Conservation (phyloP, 2,329 filamentous ascomycete genomes). For the Claviceps pazoutovae region DNA sequence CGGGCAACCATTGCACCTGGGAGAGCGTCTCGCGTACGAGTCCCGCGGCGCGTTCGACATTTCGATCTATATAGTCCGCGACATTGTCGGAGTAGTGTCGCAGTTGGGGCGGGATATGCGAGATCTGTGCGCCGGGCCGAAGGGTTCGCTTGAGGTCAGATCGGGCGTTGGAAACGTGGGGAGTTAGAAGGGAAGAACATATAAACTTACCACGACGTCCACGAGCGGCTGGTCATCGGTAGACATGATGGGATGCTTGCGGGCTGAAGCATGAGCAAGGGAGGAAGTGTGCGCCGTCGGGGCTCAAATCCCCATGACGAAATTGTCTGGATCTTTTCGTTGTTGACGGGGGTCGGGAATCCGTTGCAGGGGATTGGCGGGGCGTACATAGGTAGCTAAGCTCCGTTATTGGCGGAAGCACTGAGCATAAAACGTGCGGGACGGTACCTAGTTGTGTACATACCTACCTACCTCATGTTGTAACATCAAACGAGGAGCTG, state of each 20-base stretch:
- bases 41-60: slow-evolving; percentile 63
- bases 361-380: not conserved
- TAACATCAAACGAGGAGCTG: too few species aligned
- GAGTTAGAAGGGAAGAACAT: not conserved
- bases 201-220: slow-evolving; percentile 47
- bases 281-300: not conserved
- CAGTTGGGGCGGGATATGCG: slow-evolving; percentile 46
- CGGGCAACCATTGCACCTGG: slow-evolving; percentile 58
- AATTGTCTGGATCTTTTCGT: slow-evolving; percentile 1
- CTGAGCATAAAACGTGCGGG: too few species aligned
- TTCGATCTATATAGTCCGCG: slow-evolving; percentile 66
- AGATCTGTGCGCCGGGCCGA: slow-evolving; percentile 25
- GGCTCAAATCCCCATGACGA: slow-evolving; percentile 4
- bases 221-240: slow-evolving; percentile 67
- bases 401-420: too few species aligned
- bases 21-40: slow-evolving; percentile 56
- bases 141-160: slow-evolving; percentile 3
- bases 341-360: slow-evolving; percentile 1
- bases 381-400: too few species aligned
- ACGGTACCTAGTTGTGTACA: too few species aligned
- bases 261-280: not conserved
- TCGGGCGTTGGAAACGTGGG: not conserved
- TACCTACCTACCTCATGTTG: too few species aligned
- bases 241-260: slow-evolving; percentile 43
- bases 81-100: slow-evolving; percentile 56